Base-by-base conservation (phyloP, 805 yeast species). In the Blastobotrys muscicola region DNA sequence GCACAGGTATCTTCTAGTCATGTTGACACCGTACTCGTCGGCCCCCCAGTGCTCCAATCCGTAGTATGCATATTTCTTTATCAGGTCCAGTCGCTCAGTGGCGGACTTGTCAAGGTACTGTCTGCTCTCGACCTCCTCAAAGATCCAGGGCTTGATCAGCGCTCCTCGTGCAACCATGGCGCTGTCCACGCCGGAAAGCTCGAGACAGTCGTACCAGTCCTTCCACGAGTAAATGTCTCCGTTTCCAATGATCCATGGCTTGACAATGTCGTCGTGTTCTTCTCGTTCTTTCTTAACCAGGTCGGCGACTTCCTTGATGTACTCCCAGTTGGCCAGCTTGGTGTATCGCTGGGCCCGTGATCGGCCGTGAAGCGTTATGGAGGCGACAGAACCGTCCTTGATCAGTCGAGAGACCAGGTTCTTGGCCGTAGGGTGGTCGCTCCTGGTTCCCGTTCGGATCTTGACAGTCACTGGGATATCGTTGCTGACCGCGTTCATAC, bases 151-250 rank as follows among this genome's bases (percentile, higher is more conserved):
- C 65, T 92, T 92, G 60, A 92, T 89, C 51, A 92, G 73, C 1
- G 97, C 97, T 44, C 97, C 98, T 57, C 99, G 75, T 2, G 97
- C 98, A 43, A 92, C 85, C 97, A 94, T 92, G 12, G 87, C 94
- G 29, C 92, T 78, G 65, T 92, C 98, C 45, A 90, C 79, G 15
- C 83, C 82, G 29, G 75, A 75, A 39, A 78, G 74, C 12, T 67
- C 67, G 35, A 80, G 69, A 8, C 82, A 87, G 30, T 69, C 71
- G 61, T 85, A 75, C 94, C 95, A 92, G 59, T 92, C 97, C 56
- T 83, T 83, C 66, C 74, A 78, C 13, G 85, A 81, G 67, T 71
- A 89, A 38, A 86, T 76, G 60, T 92, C 99, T 41, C 99, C 99
- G 57, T 92, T 92, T 23, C 98, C 99, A 43, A 92, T 74, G 49